A percentile compares a stretch with the other conserved stretches of the same genome.
phyloP scores from a whole-genome alignment of 345 rosid species.

The Eucalyptus tenuipes region DNA sequence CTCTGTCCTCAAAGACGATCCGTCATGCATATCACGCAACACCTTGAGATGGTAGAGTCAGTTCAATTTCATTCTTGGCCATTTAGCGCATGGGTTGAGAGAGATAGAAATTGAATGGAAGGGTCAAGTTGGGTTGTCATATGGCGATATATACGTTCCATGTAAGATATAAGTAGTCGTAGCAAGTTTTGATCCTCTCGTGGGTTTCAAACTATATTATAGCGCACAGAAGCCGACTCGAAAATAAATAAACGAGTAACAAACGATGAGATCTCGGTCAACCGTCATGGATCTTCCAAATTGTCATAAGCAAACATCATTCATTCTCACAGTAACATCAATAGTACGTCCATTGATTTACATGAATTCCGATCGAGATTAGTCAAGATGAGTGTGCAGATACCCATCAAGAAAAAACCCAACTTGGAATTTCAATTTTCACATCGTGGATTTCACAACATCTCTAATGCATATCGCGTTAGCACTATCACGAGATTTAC shows the following conservation, averaged over 20 bases:
- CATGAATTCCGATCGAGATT: not conserved
- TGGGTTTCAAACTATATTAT: not conserved
- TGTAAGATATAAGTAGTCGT: fast-evolving
- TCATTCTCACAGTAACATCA: not conserved
- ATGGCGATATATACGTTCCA: fast-evolving
- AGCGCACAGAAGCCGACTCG: fast-evolving
- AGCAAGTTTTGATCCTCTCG: not conserved
- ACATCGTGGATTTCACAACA: too few species aligned
- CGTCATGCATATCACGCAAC: not conserved
- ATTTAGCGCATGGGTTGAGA: fast-evolving
- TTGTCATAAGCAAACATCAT: not conserved
- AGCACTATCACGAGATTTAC: too few species aligned
- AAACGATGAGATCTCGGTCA: fast-evolving
- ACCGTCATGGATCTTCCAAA: fast-evolving
- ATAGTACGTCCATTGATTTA: fast-evolving
- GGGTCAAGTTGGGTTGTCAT: fast-evolving
- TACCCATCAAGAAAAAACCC: not conserved
- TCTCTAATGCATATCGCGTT: too few species aligned
- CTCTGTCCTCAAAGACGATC: fast-evolving
- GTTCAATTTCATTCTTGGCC: not conserved
- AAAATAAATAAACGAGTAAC: not conserved
- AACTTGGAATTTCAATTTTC: too few species aligned
- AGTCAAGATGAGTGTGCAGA: not conserved
- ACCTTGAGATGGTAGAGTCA: fast-evolving
- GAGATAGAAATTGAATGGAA: not conserved